A percentile compares a stretch with the other conserved stretches of the same genome.
Evolutionary conservation across 1,139 yeast genomes (phyloP).

Genomic region (Candida glucosophila): DNA sequence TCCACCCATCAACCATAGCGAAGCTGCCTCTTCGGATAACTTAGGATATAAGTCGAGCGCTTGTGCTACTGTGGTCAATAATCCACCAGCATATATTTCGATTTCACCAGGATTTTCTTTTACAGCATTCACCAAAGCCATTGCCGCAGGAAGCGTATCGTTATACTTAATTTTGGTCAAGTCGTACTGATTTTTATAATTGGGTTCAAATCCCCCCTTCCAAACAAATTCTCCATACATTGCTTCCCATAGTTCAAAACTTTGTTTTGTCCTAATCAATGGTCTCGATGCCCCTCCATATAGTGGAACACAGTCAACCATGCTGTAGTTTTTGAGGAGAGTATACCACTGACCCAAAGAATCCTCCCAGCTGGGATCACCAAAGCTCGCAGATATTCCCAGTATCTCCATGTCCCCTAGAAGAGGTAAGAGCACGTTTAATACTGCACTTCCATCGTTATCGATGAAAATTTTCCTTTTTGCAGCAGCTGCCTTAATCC

Average conservation of each 20-base stretch:
- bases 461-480: too few species aligned
- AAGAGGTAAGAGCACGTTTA: too few species aligned
- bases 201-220: conserved; percentile 30
- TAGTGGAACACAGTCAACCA: conserved; percentile 28
- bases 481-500: too few species aligned
- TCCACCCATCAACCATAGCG: conserved; percentile 35
- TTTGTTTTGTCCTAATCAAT: conserved; percentile 25
- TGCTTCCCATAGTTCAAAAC: conserved; percentile 28
- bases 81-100: conserved; percentile 29
- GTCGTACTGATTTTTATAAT: conserved; percentile 17
- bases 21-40: conserved; percentile 27
- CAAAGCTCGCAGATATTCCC: too few species aligned
- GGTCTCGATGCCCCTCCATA: conserved; percentile 31
- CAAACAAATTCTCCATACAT: conserved; percentile 31
- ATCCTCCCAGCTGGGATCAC: too few species aligned
- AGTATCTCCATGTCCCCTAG: too few species aligned
- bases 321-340: too few species aligned
- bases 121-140: conserved; percentile 30
- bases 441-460: too few species aligned
- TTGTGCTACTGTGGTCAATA: conserved; percentile 35
- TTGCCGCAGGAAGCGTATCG: conserved; percentile 20
- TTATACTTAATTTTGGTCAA: conserved; percentile 22
- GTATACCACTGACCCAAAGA: too few species aligned
- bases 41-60: conserved; percentile 29
- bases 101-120: conserved; percentile 23